Evolutionary conservation across 495 filamentous ascomycete species (phyloP).

Genomic region (Margaritispora aquatica): DNA sequence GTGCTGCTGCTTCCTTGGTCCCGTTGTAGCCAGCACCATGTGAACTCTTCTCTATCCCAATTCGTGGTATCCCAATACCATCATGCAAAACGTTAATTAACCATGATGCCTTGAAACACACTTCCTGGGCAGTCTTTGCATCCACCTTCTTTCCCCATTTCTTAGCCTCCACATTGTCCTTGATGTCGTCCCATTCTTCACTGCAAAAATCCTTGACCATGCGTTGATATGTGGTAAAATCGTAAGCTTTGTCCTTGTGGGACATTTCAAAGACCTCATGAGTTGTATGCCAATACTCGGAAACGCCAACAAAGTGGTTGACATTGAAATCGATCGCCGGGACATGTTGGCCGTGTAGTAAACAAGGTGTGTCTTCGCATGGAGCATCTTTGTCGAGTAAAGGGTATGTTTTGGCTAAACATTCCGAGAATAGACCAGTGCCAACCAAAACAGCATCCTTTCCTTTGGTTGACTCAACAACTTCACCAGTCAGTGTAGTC

Average conservation of each 20-base stretch:
- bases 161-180: constrained; percentile 55
- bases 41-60: constrained; percentile 63
- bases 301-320: constrained; percentile 97
- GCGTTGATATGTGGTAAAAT: constrained; percentile 84
- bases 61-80: constrained; percentile 89
- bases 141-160: constrained; percentile 75
- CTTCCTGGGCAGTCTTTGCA: constrained; percentile 65
- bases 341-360: constrained; percentile 83
- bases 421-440: constrained; percentile 82
- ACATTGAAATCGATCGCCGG: constrained; percentile 97
- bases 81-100: constrained; percentile 93
- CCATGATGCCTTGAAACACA: constrained; percentile 98
- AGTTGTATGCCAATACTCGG: constrained; percentile 98
- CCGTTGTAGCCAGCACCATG: constrained; percentile 52
- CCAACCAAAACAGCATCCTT: constrained; percentile 56
- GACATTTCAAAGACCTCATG: constrained; percentile 86
- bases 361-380: constrained; percentile 77
- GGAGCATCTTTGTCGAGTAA: constrained; percentile 85
- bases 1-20: constrained; percentile 60
- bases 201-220: constrained; percentile 81
- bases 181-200: constrained; percentile 72
- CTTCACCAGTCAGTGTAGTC: constrained; percentile 56
- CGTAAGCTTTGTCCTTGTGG: constrained; percentile 78
- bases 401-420: constrained; percentile 72
- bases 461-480: constrained; percentile 26